A percentile compares a stretch with the other conserved stretches of the same genome.
These are phyloP conservation scores for Anisodus tanguticus DNA, from an alignment of 257 asterid genomes.

Conservation along the genomic window DNA sequence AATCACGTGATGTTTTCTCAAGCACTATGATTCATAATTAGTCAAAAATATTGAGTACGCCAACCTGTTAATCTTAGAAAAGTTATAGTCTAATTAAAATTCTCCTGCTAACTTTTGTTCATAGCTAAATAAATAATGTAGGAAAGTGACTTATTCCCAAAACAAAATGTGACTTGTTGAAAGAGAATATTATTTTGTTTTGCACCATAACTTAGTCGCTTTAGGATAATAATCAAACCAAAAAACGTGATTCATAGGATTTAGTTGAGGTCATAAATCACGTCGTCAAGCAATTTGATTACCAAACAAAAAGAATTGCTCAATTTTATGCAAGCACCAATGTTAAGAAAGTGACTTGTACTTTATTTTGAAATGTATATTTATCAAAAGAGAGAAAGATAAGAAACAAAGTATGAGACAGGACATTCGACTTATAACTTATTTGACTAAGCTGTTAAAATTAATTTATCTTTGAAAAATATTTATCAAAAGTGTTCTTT, in stretches of 20 bases:
- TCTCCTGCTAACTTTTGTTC: background rate
- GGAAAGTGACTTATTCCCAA: background rate
- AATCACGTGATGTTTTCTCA: no score
- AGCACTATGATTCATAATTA: background rate
- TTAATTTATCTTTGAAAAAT: no score
- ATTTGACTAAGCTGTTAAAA: no score
- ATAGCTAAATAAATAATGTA: background rate
- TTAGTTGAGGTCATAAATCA: background rate
- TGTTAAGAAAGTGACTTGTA: background rate
- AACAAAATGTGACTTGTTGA: no score
- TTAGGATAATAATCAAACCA: background rate
- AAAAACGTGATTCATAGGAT: background rate
- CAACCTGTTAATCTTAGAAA: background rate
- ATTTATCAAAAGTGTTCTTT: no score
- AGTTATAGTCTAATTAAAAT: background rate
- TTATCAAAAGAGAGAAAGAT: no score
- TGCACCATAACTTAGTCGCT: no score
- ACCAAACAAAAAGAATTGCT: background rate
- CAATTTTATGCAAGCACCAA: background rate
- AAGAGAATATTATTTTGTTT: no score
- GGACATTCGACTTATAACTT: no score
- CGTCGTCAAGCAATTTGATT: background rate
- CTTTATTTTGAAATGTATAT: no score
- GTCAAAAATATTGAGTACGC: background rate
- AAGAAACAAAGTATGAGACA: background rate